These are phyloP conservation scores for Cetraspora pellucida DNA, from an alignment of 192 early-diverging fungal species.

Conservation along the genomic window DNA sequence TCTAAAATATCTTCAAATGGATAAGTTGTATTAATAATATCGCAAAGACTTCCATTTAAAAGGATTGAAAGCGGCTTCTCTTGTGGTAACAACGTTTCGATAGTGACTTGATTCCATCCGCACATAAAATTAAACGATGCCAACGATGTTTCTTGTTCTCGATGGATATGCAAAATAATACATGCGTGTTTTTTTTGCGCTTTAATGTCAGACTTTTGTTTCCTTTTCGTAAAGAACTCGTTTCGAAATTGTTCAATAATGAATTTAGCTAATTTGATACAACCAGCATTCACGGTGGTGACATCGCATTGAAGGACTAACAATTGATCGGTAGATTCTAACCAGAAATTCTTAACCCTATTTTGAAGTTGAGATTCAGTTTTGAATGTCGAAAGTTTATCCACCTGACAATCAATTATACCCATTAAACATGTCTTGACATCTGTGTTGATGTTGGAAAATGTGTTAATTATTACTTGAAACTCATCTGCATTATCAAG, in stretches of 20 bases:
- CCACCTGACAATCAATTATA: conserved; percentile 3
- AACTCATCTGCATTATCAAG: conserved; percentile 3
- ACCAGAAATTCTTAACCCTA: conserved; percentile 31
- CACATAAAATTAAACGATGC: conserved; percentile 33
- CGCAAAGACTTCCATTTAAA: conserved; percentile 6
- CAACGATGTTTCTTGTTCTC: not conserved
- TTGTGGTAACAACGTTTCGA: conserved; percentile 30
- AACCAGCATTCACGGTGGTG: conserved; percentile 9
- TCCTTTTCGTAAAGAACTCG: conserved; percentile 2
- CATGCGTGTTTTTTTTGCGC: conserved; percentile 13
- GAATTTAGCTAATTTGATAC: conserved; percentile 36
- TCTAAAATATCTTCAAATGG: conserved; percentile 31
- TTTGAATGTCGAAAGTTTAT: conserved; percentile 35
- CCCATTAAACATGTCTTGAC: conserved; percentile 6
- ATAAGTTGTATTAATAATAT: conserved; percentile 20
- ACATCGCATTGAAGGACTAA: conserved; percentile 35
- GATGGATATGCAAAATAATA: conserved; percentile 35
- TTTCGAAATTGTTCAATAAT: conserved; percentile 34
- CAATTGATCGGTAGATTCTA: conserved; percentile 19
- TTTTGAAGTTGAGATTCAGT: conserved; percentile 30
- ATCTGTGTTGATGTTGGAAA: conserved; percentile 35
- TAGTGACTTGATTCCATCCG: conserved; percentile 34
- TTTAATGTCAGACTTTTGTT: not conserved
- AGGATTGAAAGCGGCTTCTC: conserved; percentile 16
- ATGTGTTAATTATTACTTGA: conserved; percentile 32